These are phyloP conservation scores for Sclerotinia subarctica DNA, from an alignment of 2,329 filamentous ascomycete species.

Conservation along the genomic window DNA sequence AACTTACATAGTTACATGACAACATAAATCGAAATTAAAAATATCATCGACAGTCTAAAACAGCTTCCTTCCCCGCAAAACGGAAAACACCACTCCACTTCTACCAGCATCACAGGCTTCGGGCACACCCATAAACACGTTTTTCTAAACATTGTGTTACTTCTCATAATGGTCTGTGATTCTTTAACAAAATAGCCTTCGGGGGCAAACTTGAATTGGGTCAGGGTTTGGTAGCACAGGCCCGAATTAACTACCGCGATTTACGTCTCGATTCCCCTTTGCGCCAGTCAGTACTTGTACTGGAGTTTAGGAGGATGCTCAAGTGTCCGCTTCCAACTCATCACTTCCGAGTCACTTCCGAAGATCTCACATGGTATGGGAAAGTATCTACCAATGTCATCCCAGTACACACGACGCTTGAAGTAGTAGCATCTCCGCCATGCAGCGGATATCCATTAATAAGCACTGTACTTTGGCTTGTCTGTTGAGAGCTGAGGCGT, in stretches of 20 bases:
- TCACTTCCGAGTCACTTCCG: conserved; percentile 1
- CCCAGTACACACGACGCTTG: neutral
- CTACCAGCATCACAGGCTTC: neutral
- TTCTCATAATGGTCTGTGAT: neutral
- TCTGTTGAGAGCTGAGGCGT: neutral
- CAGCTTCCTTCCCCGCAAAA: conserved; percentile 21
- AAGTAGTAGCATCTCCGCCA: neutral
- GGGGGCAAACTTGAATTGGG: neutral
- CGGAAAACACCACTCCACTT: conserved; percentile 10
- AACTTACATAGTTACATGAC: too few species aligned
- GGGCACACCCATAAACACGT: conserved; percentile 1
- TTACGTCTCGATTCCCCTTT: neutral
- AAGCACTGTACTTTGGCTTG: too few species aligned
- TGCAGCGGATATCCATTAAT: conserved; percentile 1
- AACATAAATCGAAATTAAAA: neutral
- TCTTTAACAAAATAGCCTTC: neutral
- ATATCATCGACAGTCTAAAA: conserved; percentile 8
- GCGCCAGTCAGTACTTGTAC: neutral
- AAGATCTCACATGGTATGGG: neutral
- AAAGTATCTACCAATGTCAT: neutral
- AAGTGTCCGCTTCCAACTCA: neutral
- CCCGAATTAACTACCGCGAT: conserved; percentile 7
- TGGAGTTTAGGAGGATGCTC: neutral
- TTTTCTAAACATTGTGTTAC: neutral
- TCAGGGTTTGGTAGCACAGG: neutral